These are phyloP conservation scores for Acorus calamus DNA, from an alignment of 106 monocot genomes.

Conservation along the genomic window DNA sequence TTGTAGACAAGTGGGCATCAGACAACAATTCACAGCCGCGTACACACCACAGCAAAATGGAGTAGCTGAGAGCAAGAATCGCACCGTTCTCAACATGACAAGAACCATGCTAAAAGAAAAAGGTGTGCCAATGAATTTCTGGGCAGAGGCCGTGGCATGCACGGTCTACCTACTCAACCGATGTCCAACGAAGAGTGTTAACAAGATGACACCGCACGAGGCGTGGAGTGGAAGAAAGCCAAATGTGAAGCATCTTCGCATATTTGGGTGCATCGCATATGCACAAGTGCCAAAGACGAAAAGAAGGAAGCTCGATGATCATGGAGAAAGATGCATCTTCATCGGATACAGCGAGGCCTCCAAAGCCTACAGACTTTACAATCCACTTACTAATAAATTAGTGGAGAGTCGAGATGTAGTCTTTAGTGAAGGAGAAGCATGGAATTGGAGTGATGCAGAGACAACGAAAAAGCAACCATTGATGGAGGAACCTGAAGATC, in stretches of 20 bases:
- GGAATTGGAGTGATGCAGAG: constrained; percentile 1
- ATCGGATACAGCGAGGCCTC: background rate
- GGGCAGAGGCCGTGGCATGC: background rate
- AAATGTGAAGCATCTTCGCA: background rate
- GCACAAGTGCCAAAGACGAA: background rate
- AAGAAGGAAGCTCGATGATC: constrained; percentile 7
- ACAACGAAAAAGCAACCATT: background rate
- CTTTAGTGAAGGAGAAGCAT: background rate
- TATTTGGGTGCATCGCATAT: background rate
- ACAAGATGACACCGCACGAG: background rate
- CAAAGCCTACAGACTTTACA: constrained; percentile 2
- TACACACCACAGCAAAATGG: constrained; percentile 11
- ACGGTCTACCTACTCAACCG: constrained; percentile 4
- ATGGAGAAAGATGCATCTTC: constrained; percentile 4
- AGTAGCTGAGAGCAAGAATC: too few relatives aligned
- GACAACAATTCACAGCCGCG: background rate
- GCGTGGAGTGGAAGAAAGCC: constrained; percentile 2
- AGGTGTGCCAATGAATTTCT: background rate
- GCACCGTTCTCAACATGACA: constrained; percentile 5
- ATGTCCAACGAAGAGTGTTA: background rate
- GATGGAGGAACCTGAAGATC: background rate
- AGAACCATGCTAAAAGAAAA: constrained; percentile 8
- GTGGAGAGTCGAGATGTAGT: background rate
- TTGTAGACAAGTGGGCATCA: too few relatives aligned
- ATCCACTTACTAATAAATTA: constrained; percentile 4